Evolutionary conservation across 2,329 filamentous ascomycete genomes (phyloP), one percentile per base, ranked within the genome.

Genomic region (Colletotrichum trifolii): DNA sequence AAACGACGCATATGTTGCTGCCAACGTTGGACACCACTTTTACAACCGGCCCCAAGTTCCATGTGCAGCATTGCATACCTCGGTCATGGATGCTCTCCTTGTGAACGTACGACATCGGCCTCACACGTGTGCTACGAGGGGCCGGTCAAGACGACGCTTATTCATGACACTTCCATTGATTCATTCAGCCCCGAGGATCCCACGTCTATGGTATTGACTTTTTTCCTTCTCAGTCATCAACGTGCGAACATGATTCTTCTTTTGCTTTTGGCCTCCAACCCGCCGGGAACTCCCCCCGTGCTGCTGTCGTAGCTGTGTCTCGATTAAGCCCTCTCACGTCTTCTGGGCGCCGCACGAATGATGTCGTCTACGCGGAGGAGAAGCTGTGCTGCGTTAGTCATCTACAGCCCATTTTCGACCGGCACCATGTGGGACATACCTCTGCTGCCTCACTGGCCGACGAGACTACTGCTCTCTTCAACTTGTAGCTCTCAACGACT

Each of bases 381-480:
- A 69, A 98, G 84, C 92, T 95, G 71, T n/a, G 39, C 7, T 40
- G 45, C 42, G 58, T 71, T 55, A 70, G 69, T 39, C 15, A 47
- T 35, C n/a, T 54, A 40, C 10, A 53, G 25, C 25, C 4, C 25
- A 4, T 5, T 8, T 8, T 36, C 13, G 25, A 38, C 8, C n/a
- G 35, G 5, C 13, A 40, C 33, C 4, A 40, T 40, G 6, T 40
- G 13, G 2, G 36, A 77, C 89, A 83, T 84, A 96, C 93, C 87
- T 99, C 96, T 70, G 96, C 94, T 68, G 96, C 96, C 81, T 99
- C 96, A 64, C 93, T 96, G 25, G 96, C 96, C 67, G 94, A 97
- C 57, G 92, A 96, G 55, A 99, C 96, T 59, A 99, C 96, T n/a
- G 96, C 96, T 77, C 89, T 91, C 88, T 99, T 99, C 77, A 99